These are phyloP conservation scores for Saccharomycodes ludwigii DNA, from an alignment of 805 yeast species.

Conservation along the genomic window DNA sequence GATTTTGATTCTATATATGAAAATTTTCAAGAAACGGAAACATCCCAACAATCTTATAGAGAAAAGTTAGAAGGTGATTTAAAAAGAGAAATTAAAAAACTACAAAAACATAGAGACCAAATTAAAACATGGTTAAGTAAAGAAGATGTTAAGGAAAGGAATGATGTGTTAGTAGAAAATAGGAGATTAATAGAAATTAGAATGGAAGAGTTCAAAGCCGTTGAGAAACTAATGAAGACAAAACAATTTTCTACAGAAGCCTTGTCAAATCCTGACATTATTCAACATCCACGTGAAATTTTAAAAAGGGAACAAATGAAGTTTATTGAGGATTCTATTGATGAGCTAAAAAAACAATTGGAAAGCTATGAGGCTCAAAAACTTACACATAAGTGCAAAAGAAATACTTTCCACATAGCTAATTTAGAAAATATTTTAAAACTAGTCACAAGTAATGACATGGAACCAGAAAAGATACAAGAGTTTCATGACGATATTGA, in stretches of 20 bases:
- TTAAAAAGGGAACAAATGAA: conserved; percentile 63
- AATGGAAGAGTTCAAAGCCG: conserved; percentile 92
- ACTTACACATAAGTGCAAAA: conserved; percentile 46
- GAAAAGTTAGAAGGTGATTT: conserved; percentile 88
- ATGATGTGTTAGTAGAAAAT: conserved; percentile 59
- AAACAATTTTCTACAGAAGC: conserved; percentile 94
- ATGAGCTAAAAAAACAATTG: conserved; percentile 69
- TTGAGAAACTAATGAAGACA: conserved; percentile 85
- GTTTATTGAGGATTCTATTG: conserved; percentile 60
- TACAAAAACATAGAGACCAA: conserved; percentile 89
- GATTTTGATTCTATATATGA: conserved; percentile 80
- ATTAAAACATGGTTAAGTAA: conserved; percentile 90
- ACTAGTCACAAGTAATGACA: conserved; percentile 63
- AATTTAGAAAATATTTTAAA: conserved; percentile 70
- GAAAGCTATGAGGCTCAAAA: conserved; percentile 70
- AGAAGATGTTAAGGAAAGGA: conserved; percentile 83
- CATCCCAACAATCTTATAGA: conserved; percentile 63
- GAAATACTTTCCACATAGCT: conserved; percentile 69
- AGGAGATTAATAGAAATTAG: conserved; percentile 57
- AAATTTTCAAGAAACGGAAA: conserved; percentile 65
- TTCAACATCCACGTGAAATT: conserved; percentile 64
- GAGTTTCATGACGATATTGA: conserved; percentile 79
- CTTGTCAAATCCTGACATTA: conserved; percentile 51
- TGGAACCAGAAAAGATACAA: conserved; percentile 67
- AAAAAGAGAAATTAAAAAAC: conserved; percentile 87